phyloP scores from a whole-genome alignment of 73 alveolate species.

The Symbiodinium natans region DNA sequence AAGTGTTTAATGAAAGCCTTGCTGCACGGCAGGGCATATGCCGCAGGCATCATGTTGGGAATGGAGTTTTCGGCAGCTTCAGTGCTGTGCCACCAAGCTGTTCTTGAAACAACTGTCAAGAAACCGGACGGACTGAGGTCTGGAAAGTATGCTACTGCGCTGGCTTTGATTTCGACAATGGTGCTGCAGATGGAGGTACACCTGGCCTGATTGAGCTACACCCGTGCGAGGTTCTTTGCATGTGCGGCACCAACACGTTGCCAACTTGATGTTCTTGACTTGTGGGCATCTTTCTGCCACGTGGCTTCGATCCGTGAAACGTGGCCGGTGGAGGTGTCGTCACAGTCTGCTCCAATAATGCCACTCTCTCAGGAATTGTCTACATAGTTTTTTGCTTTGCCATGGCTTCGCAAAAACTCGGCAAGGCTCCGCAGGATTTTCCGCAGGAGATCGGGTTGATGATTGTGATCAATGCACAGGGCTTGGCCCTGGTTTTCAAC shows the following conservation, averaged over 20 bases:
- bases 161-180: slow-evolving; percentile 91
- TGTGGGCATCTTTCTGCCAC: too few relatives aligned
- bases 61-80: too few relatives aligned
- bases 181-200: slow-evolving; percentile 75
- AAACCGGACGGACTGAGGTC: slow-evolving; percentile 32
- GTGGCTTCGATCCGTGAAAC: too few relatives aligned
- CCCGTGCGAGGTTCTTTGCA: not conserved
- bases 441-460: slow-evolving; percentile 61
- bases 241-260: not conserved
- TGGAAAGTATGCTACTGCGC: slow-evolving; percentile 93
- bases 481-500: not conserved
- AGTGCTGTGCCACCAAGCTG: too few relatives aligned
- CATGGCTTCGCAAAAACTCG: too few relatives aligned
- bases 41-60: too few relatives aligned
- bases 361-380: not conserved
- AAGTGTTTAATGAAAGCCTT: too few relatives aligned
- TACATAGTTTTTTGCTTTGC: not conserved
- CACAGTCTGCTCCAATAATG: slow-evolving; percentile 12
- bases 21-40: too few relatives aligned
- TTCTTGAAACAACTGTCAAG: too few relatives aligned
- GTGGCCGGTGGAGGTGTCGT: not conserved
- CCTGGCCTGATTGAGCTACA: not conserved
- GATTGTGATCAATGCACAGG: slow-evolving; percentile 32
- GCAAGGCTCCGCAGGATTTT: slow-evolving; percentile 82
- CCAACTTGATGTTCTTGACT: too few relatives aligned